phyloP scores from a whole-genome alignment of 805 yeast species.

The Maudiozyma saulgeensis region DNA sequence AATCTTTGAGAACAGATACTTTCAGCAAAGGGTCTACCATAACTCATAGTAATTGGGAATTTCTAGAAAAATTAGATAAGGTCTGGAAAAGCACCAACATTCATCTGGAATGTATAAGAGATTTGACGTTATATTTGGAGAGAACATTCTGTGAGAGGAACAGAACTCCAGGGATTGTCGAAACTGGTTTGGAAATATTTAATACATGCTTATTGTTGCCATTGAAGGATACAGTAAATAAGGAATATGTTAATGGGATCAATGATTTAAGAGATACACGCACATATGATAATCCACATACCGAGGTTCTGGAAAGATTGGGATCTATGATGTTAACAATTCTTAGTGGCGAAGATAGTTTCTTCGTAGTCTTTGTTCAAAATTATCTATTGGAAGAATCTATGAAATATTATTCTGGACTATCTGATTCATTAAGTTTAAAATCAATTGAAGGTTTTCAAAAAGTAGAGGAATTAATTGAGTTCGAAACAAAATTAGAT shows the following conservation, averaged over 20 bases:
- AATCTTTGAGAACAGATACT: background rate
- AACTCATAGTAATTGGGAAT: slow-evolving; percentile 23
- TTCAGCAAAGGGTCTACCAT: slow-evolving; percentile 1
- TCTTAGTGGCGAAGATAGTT: slow-evolving; percentile 49
- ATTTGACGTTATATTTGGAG: slow-evolving; percentile 78
- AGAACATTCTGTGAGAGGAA: slow-evolving; percentile 71
- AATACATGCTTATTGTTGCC: slow-evolving; percentile 48
- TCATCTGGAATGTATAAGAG: slow-evolving; percentile 70
- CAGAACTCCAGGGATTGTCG: slow-evolving; percentile 55
- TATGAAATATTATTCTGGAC: slow-evolving; percentile 41
- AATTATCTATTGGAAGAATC: slow-evolving; percentile 50
- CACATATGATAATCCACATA: background rate
- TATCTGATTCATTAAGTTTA: slow-evolving; percentile 35
- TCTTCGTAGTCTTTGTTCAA: slow-evolving; percentile 57
- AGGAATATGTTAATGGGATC: slow-evolving; percentile 28
- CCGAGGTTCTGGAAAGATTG: slow-evolving; percentile 48
- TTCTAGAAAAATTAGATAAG: slow-evolving; percentile 30
- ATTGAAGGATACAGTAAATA: slow-evolving; percentile 42
- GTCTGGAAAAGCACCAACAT: slow-evolving; percentile 64
- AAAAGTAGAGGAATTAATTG: slow-evolving; percentile 42
- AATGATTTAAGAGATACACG: slow-evolving; percentile 20
- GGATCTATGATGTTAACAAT: slow-evolving; percentile 66
- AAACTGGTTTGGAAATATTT: slow-evolving; percentile 62
- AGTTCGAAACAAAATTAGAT: slow-evolving; percentile 45
- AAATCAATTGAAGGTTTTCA: slow-evolving; percentile 50